Base-by-base conservation (phyloP, 2,329 filamentous ascomycete species). In the Trichoderma citrinoviride region DNA sequence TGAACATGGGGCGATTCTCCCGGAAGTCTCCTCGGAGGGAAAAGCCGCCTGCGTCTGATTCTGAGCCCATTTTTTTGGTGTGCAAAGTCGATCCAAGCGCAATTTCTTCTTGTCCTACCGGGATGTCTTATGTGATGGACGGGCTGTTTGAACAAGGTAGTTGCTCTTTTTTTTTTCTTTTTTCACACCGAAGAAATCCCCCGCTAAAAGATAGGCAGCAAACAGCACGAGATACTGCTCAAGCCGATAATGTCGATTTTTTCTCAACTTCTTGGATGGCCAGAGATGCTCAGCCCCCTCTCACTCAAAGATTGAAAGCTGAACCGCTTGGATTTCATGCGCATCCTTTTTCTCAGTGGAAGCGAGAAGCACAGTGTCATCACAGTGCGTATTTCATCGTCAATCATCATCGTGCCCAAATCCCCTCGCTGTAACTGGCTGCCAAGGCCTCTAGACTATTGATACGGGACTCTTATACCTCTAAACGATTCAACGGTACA, bases 1-100 rank as follows among this genome's bases (percentile, higher is more conserved):
- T 90, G 73, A 92, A 91, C 12, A 64, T 68, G 1, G 81, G 81
- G 40, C 77, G 61, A 5, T 65, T 40, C 23, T 57, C 60, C 19
- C 47, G 52, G 21, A 49, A 66, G 23, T 56, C 55, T 5, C 49
- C 65, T 37, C 21, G 25, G 17, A 60, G 17, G 10, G 61, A 40
- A n/a, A 54, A 66, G 40, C 46, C 65, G 14, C 57, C 58, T 15
- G 49, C 14, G 40, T 62, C 60, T 54, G 50, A 27, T 44, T 62
- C 60, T 46, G 60, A 46, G 19, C 40, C 50, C 60, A 62, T 62
- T 40, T 46, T 62, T 40, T 46, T 62, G 15, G 37, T 19, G 33
- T n/a, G n/a, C 10, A n/a, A 54, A 37, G 19, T 37, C 7, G 40
- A 37, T 12, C 2, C 5, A 21, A 41, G 37, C 10, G n/a, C n/a